Evolutionary conservation across 805 yeast genomes (phyloP), one percentile per base, ranked within the genome.

Genomic region (Starmerella ratchasimensis): DNA sequence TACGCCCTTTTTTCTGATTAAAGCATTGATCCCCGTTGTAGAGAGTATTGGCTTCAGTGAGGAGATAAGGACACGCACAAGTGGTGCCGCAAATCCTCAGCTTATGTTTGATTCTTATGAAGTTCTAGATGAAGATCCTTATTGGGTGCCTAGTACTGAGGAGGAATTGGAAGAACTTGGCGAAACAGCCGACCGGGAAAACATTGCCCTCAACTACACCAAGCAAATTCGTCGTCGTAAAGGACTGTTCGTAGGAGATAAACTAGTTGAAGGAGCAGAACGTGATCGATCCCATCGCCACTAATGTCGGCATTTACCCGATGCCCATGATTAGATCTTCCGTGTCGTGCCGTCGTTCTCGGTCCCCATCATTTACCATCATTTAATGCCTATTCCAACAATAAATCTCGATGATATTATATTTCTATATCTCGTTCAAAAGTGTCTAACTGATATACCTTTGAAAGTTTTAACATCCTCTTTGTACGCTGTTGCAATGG

Each of bases 81-180:
- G 94, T 1, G 99, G 99, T 41, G 94, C 95, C 3, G 98, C 98
- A 2, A 79, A 81, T 51, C 98, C 99, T 0, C 98, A 90, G 58
- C 65, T 90, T 37, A 81, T 86, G 8, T 90, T 88, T 52, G 70
- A 80, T 21, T 97, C 97, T 1, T 90, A 71, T 55, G 90, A 84
- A 51, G 63, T 76, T 45, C 71, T 88, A 36, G 93, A 84, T 46
- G 71, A 79, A 47, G 97, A 90, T 64, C 99, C 99, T 31, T 90
- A 80, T 66, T 90, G 99, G 99, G 94, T 90, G 13, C 99, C 99
- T 11, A 81, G 90, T 3, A 90, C 98, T 0, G 96, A 82, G 50
- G 96, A 84, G 56, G 98, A 90, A 57, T 60, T 90, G 32, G 97
- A 90, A 56, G 93, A 83, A 41, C 63, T 82, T 31, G 99, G 99